phyloP scores from a whole-genome alignment of 2,329 filamentous ascomycete genomes.

The Colletotrichum sp. region DNA sequence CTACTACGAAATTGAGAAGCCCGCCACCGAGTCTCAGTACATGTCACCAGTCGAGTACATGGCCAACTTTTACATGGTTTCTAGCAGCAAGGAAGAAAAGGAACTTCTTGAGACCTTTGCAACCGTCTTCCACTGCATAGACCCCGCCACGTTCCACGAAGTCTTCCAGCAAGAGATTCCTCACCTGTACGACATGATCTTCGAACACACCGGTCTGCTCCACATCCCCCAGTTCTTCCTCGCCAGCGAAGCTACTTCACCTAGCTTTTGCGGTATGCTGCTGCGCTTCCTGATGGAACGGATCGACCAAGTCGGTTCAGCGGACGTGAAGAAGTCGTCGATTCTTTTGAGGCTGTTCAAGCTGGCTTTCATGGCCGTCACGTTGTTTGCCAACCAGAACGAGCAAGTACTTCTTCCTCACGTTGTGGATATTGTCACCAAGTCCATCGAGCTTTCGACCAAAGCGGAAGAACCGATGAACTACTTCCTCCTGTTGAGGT shows the following conservation, averaged over 20 bases:
- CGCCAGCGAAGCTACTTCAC: constrained; percentile 97
- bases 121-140: constrained; percentile 97
- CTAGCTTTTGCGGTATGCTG: constrained; percentile 97
- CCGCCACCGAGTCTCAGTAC: constrained; percentile 73
- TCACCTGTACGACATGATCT: constrained; percentile 95
- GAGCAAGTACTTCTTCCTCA: constrained; percentile 95
- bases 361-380: constrained; percentile 98
- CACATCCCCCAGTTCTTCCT: constrained; percentile 98
- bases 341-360: constrained; percentile 96
- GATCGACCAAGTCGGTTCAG: constrained; percentile 92
- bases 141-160: constrained; percentile 97
- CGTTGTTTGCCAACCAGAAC: constrained; percentile 91
- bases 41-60: constrained; percentile 89
- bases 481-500: constrained; percentile 92
- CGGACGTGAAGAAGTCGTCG: constrained; percentile 89
- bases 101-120: constrained; percentile 97
- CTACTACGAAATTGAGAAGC: constrained; percentile 92
- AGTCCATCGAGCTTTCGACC: constrained; percentile 94
- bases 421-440: constrained; percentile 95
- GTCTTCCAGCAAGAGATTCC: constrained; percentile 98
- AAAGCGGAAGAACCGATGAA: constrained; percentile 98
- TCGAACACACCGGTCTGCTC: constrained; percentile 90
- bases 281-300: constrained; percentile 96
- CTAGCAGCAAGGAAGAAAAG: constrained; percentile 94
- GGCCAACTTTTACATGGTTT: constrained; percentile 93